Evolutionary conservation across 2,329 filamentous ascomycete species (phyloP).

Genomic region (Colletotrichum somersetense): DNA sequence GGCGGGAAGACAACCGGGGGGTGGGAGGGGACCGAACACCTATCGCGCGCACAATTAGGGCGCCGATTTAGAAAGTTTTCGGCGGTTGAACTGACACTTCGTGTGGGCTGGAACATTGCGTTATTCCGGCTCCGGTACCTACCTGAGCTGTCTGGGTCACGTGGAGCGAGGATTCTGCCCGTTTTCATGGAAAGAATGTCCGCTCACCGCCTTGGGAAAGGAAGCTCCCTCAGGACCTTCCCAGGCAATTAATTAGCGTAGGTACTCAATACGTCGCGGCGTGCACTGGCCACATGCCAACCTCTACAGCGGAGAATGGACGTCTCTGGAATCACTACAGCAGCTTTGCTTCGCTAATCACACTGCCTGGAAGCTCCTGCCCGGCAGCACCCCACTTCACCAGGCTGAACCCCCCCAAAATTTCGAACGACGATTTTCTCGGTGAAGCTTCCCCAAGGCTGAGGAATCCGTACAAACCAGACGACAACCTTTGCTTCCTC

Average conservation of each 20-base stretch:
- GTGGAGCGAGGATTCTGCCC: background rate
- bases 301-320: slow-evolving; percentile 37
- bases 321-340: slow-evolving; percentile 33
- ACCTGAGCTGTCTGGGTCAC: background rate
- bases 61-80: slow-evolving; percentile 32
- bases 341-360: slow-evolving; percentile 32
- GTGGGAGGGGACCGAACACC: slow-evolving; percentile 1
- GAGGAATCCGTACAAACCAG: slow-evolving; percentile 37
- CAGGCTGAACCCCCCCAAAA: slow-evolving; percentile 42
- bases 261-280: background rate
- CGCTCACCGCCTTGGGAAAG: slow-evolving; percentile 19
- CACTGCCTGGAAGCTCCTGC: slow-evolving; percentile 34
- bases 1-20: slow-evolving; percentile 8
- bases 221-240: background rate
- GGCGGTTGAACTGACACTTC: slow-evolving; percentile 13
- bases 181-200: background rate
- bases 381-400: slow-evolving; percentile 37
- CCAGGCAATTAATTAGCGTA: too few relatives aligned
- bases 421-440: slow-evolving; percentile 41
- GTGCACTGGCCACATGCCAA: slow-evolving; percentile 12
- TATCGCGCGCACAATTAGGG: slow-evolving; percentile 35
- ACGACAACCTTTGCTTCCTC: slow-evolving; percentile 31
- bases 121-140: slow-evolving; percentile 34
- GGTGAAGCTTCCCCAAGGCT: slow-evolving; percentile 39
- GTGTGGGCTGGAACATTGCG: slow-evolving; percentile 36